Base-by-base conservation (phyloP, 2,329 filamentous ascomycete genomes). In the Bipolaris zeicola region DNA sequence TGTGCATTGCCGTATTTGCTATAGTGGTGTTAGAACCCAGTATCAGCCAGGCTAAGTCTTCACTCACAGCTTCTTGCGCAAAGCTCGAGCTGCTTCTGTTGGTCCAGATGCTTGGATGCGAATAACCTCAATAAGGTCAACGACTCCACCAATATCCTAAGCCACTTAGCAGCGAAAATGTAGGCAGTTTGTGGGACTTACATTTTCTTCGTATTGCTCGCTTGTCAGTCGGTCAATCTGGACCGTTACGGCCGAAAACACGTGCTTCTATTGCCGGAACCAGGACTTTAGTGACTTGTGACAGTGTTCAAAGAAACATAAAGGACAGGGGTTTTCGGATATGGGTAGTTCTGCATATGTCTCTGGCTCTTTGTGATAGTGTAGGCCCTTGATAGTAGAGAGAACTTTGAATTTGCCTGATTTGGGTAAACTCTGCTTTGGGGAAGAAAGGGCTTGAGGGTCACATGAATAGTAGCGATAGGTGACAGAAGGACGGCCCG, bases 1-100 rank as follows among this genome's bases (percentile, higher is more conserved):
- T 98, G 94, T n/a, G 91, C 83, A 70, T 87, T 96, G 67, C 95
- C 95, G 77, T 99, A 98, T 80, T 99, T 99, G 36, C 86, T 89
- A 41, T 5, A 10, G 1, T 18, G 1, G n/a, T 6, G 43, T 74
- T 48, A 74, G 43, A 52, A 3, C 16, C 33, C 43, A 11, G 60
- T 28, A 28, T 14, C n/a, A 8, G 11, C 2, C 18, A 10, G 4
- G 28, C 18, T 11, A 0, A 3, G 10, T 42, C n/a, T 13, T 16
- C 7, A 74, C 85, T 71, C 76, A 88, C 83, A 99, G 86, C 81
- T 98, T 98, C 85, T 99, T 99, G 58, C 95, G 87, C 67, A 99
- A 85, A 45, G 95, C 93, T 71, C 95, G 87, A 51, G 94, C 92
- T 57, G 93, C 93, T 80, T 99, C 95, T 11, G 87, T 85, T 1